phyloP scores from a whole-genome alignment of 2,329 filamentous ascomycete genomes.

The Nothophoma quercina region DNA sequence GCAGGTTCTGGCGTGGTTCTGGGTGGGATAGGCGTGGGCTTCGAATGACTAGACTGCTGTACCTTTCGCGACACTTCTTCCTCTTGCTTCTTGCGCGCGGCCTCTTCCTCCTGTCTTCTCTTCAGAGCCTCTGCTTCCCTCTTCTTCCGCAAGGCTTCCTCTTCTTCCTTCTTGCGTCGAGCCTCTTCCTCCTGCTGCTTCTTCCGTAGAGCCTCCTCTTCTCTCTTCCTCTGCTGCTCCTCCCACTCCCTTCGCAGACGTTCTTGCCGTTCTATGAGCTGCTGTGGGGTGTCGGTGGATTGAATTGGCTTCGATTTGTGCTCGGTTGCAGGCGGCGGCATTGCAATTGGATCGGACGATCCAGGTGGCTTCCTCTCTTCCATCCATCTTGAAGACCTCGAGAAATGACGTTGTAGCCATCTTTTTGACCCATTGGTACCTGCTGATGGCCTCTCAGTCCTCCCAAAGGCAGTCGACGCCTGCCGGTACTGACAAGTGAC shows the following conservation, averaged over 20 bases:
- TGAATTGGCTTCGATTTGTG: conserved; percentile 15
- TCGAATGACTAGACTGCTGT: neutral
- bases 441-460: conserved; percentile 9
- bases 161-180: conserved; percentile 17
- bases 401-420: conserved; percentile 26
- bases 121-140: conserved; percentile 23
- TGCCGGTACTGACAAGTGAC: conserved; percentile 41
- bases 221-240: conserved; percentile 20
- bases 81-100: conserved; percentile 19
- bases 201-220: conserved; percentile 22
- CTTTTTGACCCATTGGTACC: neutral
- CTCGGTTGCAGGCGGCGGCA: conserved; percentile 30
- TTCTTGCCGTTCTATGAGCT: conserved; percentile 25
- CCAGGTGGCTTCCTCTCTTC: conserved; percentile 31
- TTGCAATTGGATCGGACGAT: conserved; percentile 25
- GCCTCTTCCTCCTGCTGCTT: conserved; percentile 22
- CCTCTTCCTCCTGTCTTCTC: conserved; percentile 18
- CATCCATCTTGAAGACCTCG: conserved; percentile 28
- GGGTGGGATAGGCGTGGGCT: neutral
- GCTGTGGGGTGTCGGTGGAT: conserved; percentile 20
- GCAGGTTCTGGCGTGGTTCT: neutral
- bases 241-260: conserved; percentile 20
- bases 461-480: conserved; percentile 23
- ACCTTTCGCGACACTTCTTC: conserved; percentile 8
- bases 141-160: conserved; percentile 14